phyloP scores from a whole-genome alignment of 345 rosid genomes.

The Aegle marmelos region DNA sequence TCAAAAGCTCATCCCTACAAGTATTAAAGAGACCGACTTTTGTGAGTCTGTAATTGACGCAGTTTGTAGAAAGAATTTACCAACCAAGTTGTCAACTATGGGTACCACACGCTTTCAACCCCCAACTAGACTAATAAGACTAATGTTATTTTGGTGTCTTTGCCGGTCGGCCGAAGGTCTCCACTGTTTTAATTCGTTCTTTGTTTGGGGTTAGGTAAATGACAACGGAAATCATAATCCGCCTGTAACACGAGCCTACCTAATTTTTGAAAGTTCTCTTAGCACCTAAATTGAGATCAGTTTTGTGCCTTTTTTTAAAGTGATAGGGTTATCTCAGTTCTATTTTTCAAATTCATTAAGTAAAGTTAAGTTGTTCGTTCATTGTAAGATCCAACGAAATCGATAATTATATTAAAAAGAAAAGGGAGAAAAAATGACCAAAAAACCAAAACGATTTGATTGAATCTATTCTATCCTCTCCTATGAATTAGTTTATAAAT shows the following conservation, averaged over 20 bases:
- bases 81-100: not conserved
- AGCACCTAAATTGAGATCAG: not conserved
- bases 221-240: too few relatives aligned
- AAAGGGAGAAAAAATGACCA: not conserved
- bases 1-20: not conserved
- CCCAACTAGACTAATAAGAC: not conserved
- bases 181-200: too few relatives aligned
- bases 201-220: not conserved
- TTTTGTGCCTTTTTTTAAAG: too few relatives aligned
- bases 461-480: not conserved
- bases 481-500: too few relatives aligned
- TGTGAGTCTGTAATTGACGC: not conserved
- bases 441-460: not conserved
- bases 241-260: not conserved
- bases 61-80: not conserved
- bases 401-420: too few relatives aligned
- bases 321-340: too few relatives aligned
- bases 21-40: not conserved
- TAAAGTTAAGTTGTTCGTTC: not conserved
- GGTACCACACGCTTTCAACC: not conserved
- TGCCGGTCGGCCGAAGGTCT: not conserved
- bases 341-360: too few relatives aligned
- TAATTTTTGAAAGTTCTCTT: not conserved
- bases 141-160: not conserved
- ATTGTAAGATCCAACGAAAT: not conserved